phyloP scores from a whole-genome alignment of 1,284 basidiomycete species.

The Microstroma glucosiphilum region DNA sequence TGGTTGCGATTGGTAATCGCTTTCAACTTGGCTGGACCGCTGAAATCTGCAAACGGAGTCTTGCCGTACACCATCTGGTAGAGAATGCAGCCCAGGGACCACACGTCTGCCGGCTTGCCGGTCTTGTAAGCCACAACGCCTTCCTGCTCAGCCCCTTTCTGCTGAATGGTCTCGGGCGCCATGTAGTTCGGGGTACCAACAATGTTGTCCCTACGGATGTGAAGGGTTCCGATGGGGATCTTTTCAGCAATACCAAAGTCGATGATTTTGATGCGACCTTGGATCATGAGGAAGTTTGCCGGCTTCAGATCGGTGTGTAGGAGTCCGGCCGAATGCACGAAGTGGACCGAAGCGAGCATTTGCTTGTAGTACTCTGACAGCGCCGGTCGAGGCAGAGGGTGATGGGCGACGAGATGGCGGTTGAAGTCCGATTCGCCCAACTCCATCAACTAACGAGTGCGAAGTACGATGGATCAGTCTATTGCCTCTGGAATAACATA shows the following conservation, averaged over 20 bases:
- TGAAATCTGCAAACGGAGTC: slow-evolving; percentile 80
- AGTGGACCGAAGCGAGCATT: slow-evolving; percentile 50
- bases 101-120: slow-evolving; percentile 64
- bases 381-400: slow-evolving; percentile 26
- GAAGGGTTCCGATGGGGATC: slow-evolving; percentile 53
- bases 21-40: slow-evolving; percentile 83
- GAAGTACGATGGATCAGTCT: not conserved
- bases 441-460: slow-evolving; percentile 28
- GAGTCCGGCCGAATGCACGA: slow-evolving; percentile 46
- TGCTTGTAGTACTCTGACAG: slow-evolving; percentile 44
- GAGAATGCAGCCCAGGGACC: slow-evolving; percentile 92
- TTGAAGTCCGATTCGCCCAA: slow-evolving; percentile 47
- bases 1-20: slow-evolving; percentile 71
- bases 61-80: slow-evolving; percentile 93
- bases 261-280: slow-evolving; percentile 79
- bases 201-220: slow-evolving; percentile 47
- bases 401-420: slow-evolving; percentile 29
- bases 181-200: slow-evolving; percentile 51
- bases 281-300: slow-evolving; percentile 69
- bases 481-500: not conserved
- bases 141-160: slow-evolving; percentile 16
- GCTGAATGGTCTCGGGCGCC: slow-evolving; percentile 50
- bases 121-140: slow-evolving; percentile 39
- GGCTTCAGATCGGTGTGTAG: slow-evolving; percentile 50
- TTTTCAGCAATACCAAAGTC: slow-evolving; percentile 96